These are phyloP conservation scores for Penicillium mononematosum DNA, from an alignment of 495 filamentous ascomycete genomes.

Conservation along the genomic window DNA sequence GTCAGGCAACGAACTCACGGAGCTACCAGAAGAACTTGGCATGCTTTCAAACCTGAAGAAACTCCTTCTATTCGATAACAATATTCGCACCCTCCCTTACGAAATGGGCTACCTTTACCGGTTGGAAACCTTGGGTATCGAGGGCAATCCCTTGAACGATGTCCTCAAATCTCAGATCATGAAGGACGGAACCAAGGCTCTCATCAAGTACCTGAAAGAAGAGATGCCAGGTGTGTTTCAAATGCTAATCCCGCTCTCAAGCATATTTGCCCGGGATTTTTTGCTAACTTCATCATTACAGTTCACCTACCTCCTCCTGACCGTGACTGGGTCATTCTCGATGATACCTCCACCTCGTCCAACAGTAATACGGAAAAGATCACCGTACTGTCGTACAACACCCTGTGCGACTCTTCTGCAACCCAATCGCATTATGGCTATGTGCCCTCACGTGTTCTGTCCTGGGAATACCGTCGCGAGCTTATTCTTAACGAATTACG, in stretches of 20 bases:
- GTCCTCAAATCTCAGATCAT: conserved; percentile 72
- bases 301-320: conserved; percentile 67
- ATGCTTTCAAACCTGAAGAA: conserved; percentile 87
- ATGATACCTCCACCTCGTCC: conserved; percentile 51
- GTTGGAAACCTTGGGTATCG: conserved; percentile 84
- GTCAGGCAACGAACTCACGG: conserved; percentile 79
- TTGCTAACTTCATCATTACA: conserved; percentile 19
- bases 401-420: conserved; percentile 86
- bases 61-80: conserved; percentile 84
- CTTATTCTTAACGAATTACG: conserved; percentile 77
- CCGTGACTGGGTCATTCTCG: conserved; percentile 66
- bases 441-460: conserved; percentile 70
- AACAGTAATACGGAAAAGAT: conserved; percentile 56
- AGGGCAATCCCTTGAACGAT: conserved; percentile 81
- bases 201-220: conserved; percentile 80
- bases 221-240: conserved; percentile 69
- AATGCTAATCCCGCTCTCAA: not conserved
- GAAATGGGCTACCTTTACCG: conserved; percentile 86
- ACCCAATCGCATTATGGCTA: conserved; percentile 85
- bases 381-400: conserved; percentile 88
- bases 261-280: conserved; percentile 12
- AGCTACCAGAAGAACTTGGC: conserved; percentile 87
- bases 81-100: conserved; percentile 73
- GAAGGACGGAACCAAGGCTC: conserved; percentile 78
- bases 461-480: conserved; percentile 82